Base-by-base conservation (phyloP, 2,329 filamentous ascomycete species). In the Pseudogymnoascus sp. region DNA sequence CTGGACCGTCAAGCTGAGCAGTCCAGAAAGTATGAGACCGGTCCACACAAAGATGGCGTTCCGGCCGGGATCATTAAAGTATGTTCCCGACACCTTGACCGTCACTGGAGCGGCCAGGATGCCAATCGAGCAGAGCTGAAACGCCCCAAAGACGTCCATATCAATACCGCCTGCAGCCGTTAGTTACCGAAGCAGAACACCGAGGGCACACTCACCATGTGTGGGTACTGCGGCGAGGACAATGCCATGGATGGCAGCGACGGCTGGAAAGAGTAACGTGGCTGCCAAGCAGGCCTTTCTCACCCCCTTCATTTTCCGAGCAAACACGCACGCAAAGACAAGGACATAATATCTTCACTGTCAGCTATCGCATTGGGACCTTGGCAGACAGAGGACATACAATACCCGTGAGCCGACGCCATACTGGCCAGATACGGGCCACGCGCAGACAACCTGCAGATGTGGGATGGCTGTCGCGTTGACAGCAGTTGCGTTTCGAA, bases 21-120 rank as follows among this genome's bases (percentile, higher is more conserved):
- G 73, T 0, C 85, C 86, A 23, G 82, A 79, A 11, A 89, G 76
- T 29, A 88, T 73, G 2, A 89, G 74, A 3, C 78, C 77, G 0
- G 84, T 85, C 86, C 87, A 89, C 0, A 87, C 35, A 67, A 88
- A 89, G 62, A 89, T 88, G 50, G 83, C 81, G 66, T 88, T 88
- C 37, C 86, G 78, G 1, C 85, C 86, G 0, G 83, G 83, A 21
- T 83, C 80, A 61, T 84, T 78, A 70, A 88, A 88, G 69, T 89
- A 89, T 0, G 86, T 89, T 15, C 74, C 74, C 1, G 86, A 88
- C 46, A 86, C 72, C 65, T 80, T 79, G 21, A 86, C 84, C 0
- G 85, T 87, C 0, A 85, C 78, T 0, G 86, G 87, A 3, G 83
- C 86, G 1, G 84, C 83, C 3, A 89, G 68, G 15, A 88, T 85